Evolutionary conservation across 768 basidiomycete genomes (phyloP).

Genomic region (Lactifluus piperatus): DNA sequence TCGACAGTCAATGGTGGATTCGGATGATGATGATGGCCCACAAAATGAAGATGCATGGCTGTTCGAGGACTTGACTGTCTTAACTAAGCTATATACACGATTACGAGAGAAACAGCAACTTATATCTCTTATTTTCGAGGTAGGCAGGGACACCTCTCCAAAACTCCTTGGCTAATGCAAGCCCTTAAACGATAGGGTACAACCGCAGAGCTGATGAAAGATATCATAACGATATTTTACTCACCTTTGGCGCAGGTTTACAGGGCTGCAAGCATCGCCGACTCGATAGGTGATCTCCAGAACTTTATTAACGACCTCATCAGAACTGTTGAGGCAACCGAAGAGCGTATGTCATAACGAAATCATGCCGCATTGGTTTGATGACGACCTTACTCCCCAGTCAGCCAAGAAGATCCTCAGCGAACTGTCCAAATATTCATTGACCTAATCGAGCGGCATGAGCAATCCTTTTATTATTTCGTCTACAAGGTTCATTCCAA

Average conservation of each 20-base stretch:
- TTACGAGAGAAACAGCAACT: constrained; percentile 86
- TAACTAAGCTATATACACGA: constrained; percentile 69
- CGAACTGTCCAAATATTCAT: constrained; percentile 89
- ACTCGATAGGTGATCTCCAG: constrained; percentile 86
- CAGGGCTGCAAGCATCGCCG: constrained; percentile 92
- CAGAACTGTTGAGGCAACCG: constrained; percentile 83
- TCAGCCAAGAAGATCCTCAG: constrained; percentile 75
- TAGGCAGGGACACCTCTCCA: constrained; percentile 26
- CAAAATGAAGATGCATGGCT: constrained; percentile 95
- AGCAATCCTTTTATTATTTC: constrained; percentile 92
- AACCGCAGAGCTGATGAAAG: constrained; percentile 91
- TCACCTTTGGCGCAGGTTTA: constrained; percentile 94
- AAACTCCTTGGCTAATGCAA: neutral
- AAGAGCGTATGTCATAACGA: constrained; percentile 58
- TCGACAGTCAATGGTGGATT: constrained; percentile 57
- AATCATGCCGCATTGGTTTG: neutral
- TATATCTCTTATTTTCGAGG: constrained; percentile 93
- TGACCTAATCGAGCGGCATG: constrained; percentile 86
- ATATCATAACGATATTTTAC: constrained; percentile 99
- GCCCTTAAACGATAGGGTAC: constrained; percentile 54
- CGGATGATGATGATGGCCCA: constrained; percentile 91
- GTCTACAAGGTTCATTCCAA: constrained; percentile 99
- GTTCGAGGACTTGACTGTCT: constrained; percentile 80
- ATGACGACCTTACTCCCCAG: constrained; percentile 32
- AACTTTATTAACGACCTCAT: constrained; percentile 94